Evolutionary conservation across 345 rosid genomes (phyloP), one percentile per base, ranked within the genome.

Genomic region (Populus euphratica): DNA sequence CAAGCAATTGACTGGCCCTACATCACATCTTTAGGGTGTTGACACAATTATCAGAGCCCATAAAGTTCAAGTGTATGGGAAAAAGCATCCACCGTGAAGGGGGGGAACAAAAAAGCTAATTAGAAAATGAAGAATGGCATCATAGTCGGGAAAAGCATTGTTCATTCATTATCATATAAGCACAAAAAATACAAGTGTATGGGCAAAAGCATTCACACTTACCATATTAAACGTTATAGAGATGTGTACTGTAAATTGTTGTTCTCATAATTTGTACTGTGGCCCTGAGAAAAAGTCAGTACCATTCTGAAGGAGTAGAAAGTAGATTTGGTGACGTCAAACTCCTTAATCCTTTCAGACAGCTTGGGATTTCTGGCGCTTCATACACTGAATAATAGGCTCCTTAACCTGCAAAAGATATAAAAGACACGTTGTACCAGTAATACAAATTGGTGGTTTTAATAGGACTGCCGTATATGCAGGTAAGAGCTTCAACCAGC

Each of bases 311-410:
- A 21, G 27, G 50, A 6, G 52, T 35, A 35, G 68, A 23, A n/a
- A 23, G 64, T 59, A 59, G 36, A 35, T 59, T 36, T 25, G 23
- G 64, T 39, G 75, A 33, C 43, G 3, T 38, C 17, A 27, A 41
- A 8, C 54, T 39, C 69, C 49, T 14, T 2, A 35, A 5, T 33
- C 29, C 65, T 65, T 73, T 86, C 83, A 87, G 75, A 35, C 82
- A 64, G 82, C 88, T 79, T 90, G 91, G 73, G 97, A 87, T 87
- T 82, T 93, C 87, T 85, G 96, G 77, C 97, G 94, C 88, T 96
- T 96, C 27, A 77, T 23, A 81, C 69, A 67, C 89, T 91, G 94
- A n/a, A 88, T 78, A 81, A 96, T 96, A 20, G 98, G 99, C 75
- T 96, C 98, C 88, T 91, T 93, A 59, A 92, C 99, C 99, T 93